Conservation (phyloP, 305 asterid genomes). For the Fraxinus greggii region DNA sequence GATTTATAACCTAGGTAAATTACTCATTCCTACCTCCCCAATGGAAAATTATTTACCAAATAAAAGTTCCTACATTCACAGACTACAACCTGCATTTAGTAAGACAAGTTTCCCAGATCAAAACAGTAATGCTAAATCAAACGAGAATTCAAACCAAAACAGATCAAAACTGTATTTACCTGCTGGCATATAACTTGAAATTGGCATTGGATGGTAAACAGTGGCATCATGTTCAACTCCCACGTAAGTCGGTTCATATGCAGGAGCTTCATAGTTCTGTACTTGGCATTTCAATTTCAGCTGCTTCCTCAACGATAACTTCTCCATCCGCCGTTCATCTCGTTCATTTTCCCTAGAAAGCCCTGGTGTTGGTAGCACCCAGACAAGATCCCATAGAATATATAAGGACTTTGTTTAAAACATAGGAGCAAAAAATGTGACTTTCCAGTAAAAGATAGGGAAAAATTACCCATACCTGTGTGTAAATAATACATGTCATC, state of each 20-base stretch:
- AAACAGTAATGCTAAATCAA: slow-evolving; percentile 10
- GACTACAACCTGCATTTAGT: slow-evolving; percentile 1
- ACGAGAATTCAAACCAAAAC: slow-evolving; percentile 15
- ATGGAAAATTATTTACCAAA: not conserved
- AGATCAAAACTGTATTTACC: slow-evolving; percentile 40
- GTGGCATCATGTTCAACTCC: slow-evolving; percentile 46
- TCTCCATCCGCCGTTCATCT: slow-evolving; percentile 68
- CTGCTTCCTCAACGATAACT: slow-evolving; percentile 83
- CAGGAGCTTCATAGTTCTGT: slow-evolving; percentile 38
- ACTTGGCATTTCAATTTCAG: slow-evolving; percentile 83
- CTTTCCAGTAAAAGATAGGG: slow-evolving; percentile 2
- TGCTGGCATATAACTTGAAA: slow-evolving; percentile 63
- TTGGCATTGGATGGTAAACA: slow-evolving; percentile 58
- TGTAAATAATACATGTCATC: slow-evolving; percentile 81
- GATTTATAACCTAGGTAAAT: not conserved
- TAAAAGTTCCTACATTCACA: not conserved
- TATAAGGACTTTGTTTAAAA: slow-evolving; percentile 15
- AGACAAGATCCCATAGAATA: not conserved
- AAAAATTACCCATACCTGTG: slow-evolving; percentile 56
- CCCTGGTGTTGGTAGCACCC: slow-evolving; percentile 46
- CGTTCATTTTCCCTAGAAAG: slow-evolving; percentile 57
- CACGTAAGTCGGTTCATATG: slow-evolving; percentile 34
- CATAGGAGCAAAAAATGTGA: slow-evolving; percentile 17
- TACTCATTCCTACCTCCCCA: not conserved
- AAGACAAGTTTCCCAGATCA: not conserved